Conservation (phyloP, 768 basidiomycete species). For the Termitomyces sp. region DNA sequence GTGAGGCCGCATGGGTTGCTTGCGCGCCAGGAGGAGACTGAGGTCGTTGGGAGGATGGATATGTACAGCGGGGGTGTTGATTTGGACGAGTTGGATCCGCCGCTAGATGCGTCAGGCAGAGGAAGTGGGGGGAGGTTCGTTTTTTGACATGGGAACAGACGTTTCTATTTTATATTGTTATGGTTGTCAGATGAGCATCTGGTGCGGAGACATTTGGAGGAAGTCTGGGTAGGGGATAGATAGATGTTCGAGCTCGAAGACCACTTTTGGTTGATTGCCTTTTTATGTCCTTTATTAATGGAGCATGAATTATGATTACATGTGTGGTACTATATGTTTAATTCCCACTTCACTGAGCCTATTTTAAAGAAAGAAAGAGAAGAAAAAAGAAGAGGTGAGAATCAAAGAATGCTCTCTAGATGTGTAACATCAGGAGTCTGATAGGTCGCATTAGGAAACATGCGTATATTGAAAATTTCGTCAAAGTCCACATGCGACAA, state of each 20-base stretch:
- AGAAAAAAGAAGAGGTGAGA: no score
- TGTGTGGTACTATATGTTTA: no score
- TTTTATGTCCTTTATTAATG: neutral
- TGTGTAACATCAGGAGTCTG: no score
- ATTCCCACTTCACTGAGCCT: neutral
- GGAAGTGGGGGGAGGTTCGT: neutral
- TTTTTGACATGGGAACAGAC: neutral
- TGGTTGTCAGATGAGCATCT: neutral
- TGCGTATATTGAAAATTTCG: no score
- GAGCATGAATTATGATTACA: neutral
- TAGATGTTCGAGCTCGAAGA: neutral
- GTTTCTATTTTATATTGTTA: neutral
- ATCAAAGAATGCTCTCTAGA: no score
- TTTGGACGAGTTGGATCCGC: neutral
- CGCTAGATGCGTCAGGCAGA: neutral
- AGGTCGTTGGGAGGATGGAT: slow-evolving; percentile 18
- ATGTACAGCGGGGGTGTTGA: slow-evolving; percentile 9
- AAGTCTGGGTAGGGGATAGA: neutral
- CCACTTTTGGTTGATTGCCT: neutral
- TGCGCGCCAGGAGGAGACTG: slow-evolving; percentile 14
- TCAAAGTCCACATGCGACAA: no score
- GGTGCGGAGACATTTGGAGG: neutral
- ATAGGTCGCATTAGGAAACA: no score
- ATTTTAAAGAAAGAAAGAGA: neutral
- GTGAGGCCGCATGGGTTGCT: neutral